A percentile compares a stretch with the other conserved stretches of the same genome.
Conservation (phyloP, 208 protist species). For the Strigomonas oncopelti region DNA sequence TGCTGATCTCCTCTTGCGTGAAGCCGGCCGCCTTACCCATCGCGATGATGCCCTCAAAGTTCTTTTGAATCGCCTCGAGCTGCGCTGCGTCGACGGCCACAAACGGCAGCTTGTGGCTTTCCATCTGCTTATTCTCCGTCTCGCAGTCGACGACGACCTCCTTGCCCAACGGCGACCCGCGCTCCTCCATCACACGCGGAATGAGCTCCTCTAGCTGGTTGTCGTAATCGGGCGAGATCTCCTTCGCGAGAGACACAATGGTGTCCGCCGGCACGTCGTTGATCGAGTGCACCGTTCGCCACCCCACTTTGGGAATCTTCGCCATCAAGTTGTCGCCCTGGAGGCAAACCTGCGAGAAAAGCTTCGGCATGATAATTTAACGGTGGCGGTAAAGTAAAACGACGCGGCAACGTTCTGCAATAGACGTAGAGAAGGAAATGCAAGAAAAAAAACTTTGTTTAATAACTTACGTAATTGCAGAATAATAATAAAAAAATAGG, state of each 20-base stretch:
- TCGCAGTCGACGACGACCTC: slow-evolving; percentile 21
- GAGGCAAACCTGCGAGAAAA: slow-evolving; percentile 19
- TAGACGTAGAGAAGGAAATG: not conserved
- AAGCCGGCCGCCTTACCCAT: slow-evolving; percentile 38
- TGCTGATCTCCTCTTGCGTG: slow-evolving; percentile 27
- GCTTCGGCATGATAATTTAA: slow-evolving; percentile 13
- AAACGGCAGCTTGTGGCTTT: slow-evolving; percentile 19
- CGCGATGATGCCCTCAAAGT: slow-evolving; percentile 45
- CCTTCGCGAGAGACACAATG: slow-evolving; percentile 22
- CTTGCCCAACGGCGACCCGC: slow-evolving; percentile 23
- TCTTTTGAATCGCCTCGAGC: slow-evolving; percentile 26
- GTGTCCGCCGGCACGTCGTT: slow-evolving; percentile 21
- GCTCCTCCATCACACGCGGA: slow-evolving; percentile 28
- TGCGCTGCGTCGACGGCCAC: slow-evolving; percentile 4
- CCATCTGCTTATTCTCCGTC: slow-evolving; percentile 18
- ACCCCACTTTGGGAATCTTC: slow-evolving; percentile 21
- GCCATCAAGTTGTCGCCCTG: slow-evolving; percentile 19
- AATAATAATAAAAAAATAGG: slow-evolving; percentile 2
- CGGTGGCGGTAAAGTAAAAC: too few species aligned
- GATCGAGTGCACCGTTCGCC: slow-evolving; percentile 25
- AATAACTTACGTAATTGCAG: not conserved
- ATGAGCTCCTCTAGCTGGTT: slow-evolving; percentile 21
- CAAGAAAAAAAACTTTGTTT: slow-evolving; percentile 4
- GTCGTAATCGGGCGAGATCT: slow-evolving; percentile 14
- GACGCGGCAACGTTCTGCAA: slow-evolving; percentile 4